These are phyloP conservation scores for Tricholoma sp. DNA, from an alignment of 768 basidiomycete species.

Conservation along the genomic window DNA sequence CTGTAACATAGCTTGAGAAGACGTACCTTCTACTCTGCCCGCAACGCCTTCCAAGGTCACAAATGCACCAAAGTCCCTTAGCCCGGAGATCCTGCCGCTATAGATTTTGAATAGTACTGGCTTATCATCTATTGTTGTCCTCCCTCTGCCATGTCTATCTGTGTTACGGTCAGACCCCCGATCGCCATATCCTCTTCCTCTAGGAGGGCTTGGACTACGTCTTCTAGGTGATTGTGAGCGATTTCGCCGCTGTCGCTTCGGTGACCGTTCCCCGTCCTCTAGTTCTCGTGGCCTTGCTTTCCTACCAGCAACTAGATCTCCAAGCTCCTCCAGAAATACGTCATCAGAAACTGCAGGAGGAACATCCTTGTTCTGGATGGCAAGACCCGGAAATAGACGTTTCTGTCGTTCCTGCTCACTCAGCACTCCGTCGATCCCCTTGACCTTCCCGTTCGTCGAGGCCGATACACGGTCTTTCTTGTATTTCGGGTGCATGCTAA, in stretches of 20 bases:
- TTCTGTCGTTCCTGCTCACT: slow-evolving; percentile 72
- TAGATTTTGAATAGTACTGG: slow-evolving; percentile 96
- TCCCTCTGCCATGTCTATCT: slow-evolving; percentile 31
- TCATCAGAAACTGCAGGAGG: slow-evolving; percentile 63
- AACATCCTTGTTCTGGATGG: slow-evolving; percentile 72
- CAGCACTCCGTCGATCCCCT: slow-evolving; percentile 26
- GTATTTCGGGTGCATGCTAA: slow-evolving; percentile 93
- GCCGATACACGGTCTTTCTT: slow-evolving; percentile 60
- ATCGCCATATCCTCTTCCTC: slow-evolving; percentile 47
- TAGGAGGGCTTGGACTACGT: slow-evolving; percentile 55
- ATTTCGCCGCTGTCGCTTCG: slow-evolving; percentile 58
- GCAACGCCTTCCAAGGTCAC: slow-evolving; percentile 81
- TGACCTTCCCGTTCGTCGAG: slow-evolving; percentile 32
- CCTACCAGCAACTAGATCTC: slow-evolving; percentile 80
- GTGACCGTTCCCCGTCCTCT: slow-evolving; percentile 39
- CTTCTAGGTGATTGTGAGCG: slow-evolving; percentile 44
- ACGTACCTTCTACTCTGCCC: slow-evolving; percentile 85
- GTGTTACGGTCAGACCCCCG: slow-evolving; percentile 32
- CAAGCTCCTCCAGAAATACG: slow-evolving; percentile 81
- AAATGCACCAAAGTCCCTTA: slow-evolving; percentile 97
- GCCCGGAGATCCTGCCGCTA: slow-evolving; percentile 72
- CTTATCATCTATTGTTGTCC: slow-evolving; percentile 57
- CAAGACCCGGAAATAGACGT: slow-evolving; percentile 87
- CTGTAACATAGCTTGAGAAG: not conserved
- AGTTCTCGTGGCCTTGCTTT: slow-evolving; percentile 43